Evolutionary conservation across 306 rosid genomes (phyloP).

Genomic region (Fragaria ananassa): DNA sequence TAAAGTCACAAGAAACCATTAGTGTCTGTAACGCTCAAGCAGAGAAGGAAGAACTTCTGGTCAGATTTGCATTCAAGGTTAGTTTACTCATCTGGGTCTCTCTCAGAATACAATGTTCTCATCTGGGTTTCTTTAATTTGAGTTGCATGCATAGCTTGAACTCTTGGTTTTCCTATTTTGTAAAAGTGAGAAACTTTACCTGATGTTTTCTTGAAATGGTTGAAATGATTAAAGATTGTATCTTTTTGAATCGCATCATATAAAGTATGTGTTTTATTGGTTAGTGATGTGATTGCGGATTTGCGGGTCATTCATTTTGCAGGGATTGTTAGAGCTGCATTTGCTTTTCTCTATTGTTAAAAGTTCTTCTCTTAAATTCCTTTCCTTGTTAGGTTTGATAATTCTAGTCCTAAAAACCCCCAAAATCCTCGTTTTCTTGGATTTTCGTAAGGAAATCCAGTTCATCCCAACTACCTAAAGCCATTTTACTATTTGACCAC

Average conservation of each 20-base stretch:
- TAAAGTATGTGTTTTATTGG: conserved; percentile 1
- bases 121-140: not conserved
- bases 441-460: not conserved
- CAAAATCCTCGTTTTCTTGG: not conserved
- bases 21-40: not conserved
- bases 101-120: conserved; percentile 9
- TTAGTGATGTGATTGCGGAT: conserved; percentile 12
- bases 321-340: conserved; percentile 26
- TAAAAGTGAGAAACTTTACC: not conserved
- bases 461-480: not conserved
- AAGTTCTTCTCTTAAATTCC: not conserved
- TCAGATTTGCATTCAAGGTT: conserved; percentile 23
- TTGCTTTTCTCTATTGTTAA: conserved; percentile 8
- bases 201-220: not conserved
- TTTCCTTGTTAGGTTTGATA: not conserved
- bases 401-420: not conserved
- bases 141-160: not conserved
- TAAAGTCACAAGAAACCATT: not conserved
- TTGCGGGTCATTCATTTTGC: conserved; percentile 29
- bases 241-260: conserved; percentile 7
- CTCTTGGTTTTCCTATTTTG: not conserved
- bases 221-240: not conserved
- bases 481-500: not conserved
- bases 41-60: not conserved
- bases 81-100: conserved; percentile 10